Percentiles rank a stretch among this genome's conserved stretches.
phyloP scores from a whole-genome alignment of 768 basidiomycete species.

The Russula earlei region DNA sequence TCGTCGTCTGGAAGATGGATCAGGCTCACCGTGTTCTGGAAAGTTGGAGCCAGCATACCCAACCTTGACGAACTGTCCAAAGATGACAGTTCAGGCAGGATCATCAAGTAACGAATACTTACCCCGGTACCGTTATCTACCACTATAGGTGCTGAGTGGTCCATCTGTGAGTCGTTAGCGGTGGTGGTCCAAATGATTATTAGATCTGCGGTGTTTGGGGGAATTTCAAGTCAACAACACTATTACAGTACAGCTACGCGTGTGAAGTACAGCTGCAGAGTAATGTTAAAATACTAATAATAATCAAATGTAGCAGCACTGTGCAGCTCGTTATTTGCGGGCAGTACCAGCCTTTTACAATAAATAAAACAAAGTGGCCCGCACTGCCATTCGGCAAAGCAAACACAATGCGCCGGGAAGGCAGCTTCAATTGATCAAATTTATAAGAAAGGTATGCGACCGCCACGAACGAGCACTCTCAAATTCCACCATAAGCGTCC shows the following conservation, averaged over 20 bases:
- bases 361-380: not conserved
- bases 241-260: too few species aligned
- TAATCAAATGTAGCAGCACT: not conserved
- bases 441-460: too few species aligned
- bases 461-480: too few species aligned
- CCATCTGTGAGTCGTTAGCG: conserved; percentile 22
- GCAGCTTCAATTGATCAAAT: not conserved
- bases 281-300: not conserved
- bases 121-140: conserved; percentile 63
- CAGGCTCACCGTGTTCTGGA: conserved; percentile 43
- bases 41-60: conserved; percentile 59
- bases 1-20: not conserved
- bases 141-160: conserved; percentile 36
- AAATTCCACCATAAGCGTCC: conserved; percentile 66
- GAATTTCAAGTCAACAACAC: too few species aligned
- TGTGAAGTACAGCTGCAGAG: too few species aligned
- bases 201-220: too few species aligned
- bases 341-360: not conserved
- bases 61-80: conserved; percentile 48
- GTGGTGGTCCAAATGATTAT: too few species aligned
- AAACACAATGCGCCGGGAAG: not conserved
- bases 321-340: not conserved
- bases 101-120: conserved; percentile 18
- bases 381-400: not conserved
- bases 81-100: not conserved